phyloP scores from a whole-genome alignment of 2,329 filamentous ascomycete genomes.

The Calonectria ilicicola region DNA sequence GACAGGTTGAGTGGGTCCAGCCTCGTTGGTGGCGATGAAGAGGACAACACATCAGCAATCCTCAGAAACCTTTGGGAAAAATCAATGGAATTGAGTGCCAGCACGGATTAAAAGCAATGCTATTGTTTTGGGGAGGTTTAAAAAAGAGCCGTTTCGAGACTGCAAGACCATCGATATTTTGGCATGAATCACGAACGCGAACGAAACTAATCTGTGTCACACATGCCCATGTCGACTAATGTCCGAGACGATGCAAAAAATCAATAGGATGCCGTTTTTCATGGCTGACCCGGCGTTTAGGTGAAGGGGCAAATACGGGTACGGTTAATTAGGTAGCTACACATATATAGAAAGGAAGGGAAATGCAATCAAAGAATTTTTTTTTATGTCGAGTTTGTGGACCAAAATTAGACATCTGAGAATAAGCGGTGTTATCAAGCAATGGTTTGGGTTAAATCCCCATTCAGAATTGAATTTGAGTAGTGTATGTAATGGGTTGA shows the following conservation, averaged over 20 bases:
- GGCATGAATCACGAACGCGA: background rate
- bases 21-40: conserved; percentile 61
- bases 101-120: conserved; percentile 44
- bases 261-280: background rate
- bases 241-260: background rate
- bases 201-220: background rate
- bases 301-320: background rate
- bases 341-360: conserved; percentile 21
- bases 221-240: background rate
- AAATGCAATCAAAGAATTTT: background rate
- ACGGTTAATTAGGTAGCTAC: conserved; percentile 15
- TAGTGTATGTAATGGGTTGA: background rate
- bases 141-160: background rate
- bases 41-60: conserved; percentile 63
- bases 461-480: background rate
- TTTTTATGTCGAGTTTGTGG: conserved; percentile 5
- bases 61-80: conserved; percentile 73
- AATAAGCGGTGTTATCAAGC: background rate
- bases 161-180: background rate
- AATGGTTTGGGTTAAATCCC: background rate
- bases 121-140: background rate
- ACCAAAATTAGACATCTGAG: too few species aligned
- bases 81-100: conserved; percentile 68
- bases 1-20: conserved; percentile 63
- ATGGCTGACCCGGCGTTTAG: conserved; percentile 10